Evolutionary conservation across 139 green algal genomes (phyloP).

Genomic region (Tetradesmus lagerheimii): DNA sequence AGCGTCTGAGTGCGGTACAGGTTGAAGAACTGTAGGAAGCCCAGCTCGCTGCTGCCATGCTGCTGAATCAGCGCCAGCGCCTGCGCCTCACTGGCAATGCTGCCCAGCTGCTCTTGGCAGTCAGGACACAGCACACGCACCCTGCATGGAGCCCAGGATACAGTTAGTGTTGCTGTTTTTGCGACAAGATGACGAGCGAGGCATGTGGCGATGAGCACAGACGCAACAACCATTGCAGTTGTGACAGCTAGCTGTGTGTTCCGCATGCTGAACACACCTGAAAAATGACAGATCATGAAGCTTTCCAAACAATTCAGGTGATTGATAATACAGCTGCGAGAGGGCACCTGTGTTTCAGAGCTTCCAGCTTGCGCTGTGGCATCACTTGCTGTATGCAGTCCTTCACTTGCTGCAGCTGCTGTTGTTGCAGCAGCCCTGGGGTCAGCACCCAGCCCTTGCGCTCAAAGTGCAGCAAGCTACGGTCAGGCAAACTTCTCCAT

Average conservation of each 20-base stretch:
- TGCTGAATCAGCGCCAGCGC: constrained; percentile 36
- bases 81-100: constrained; percentile 16
- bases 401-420: constrained; percentile 29
- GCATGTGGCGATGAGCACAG: background rate
- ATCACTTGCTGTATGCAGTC: background rate
- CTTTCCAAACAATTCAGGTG: no score
- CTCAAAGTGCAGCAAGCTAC: constrained; percentile 52
- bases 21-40: constrained; percentile 81
- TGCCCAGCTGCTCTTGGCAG: background rate
- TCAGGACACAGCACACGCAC: constrained; percentile 59
- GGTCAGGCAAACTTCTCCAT: background rate
- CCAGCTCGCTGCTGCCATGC: constrained; percentile 53
- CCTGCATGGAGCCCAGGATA: constrained; percentile 16
- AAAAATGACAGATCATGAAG: no score
- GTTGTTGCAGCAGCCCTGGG: constrained; percentile 28
- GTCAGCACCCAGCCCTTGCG: constrained; percentile 56
- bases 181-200: no score
- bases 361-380: background rate
- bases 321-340: no score
- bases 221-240: no score
- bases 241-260: no score
- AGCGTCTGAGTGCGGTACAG: constrained; percentile 49
- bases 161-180: no score
- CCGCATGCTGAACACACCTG: no score
- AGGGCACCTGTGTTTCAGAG: constrained; percentile 5